Evolutionary conservation across 192 early-diverging fungal species (phyloP).

Genomic region (Allomyces arbusculus): DNA sequence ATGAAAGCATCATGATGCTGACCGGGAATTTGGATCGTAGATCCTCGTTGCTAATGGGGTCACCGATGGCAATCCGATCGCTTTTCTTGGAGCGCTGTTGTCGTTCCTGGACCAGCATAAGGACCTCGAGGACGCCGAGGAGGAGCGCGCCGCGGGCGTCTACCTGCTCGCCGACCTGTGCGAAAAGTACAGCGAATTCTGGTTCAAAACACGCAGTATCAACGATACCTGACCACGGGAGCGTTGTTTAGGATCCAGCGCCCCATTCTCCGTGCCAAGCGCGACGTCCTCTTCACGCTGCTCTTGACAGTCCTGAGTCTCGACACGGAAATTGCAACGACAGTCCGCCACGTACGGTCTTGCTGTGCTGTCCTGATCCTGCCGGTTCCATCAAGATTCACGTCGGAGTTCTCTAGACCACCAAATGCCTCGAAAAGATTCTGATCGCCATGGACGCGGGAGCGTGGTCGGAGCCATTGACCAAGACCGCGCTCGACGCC

Average conservation of each 20-base stretch:
- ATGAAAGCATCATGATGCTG: not conserved
- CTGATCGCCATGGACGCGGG: conserved; percentile 56
- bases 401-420: not conserved
- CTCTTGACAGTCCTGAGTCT: not conserved
- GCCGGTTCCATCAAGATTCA: too few relatives aligned
- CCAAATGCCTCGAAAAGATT: conserved; percentile 46
- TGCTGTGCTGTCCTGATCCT: too few relatives aligned
- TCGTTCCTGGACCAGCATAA: not conserved
- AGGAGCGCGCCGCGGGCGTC: not conserved
- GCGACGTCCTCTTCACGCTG: not conserved
- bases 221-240: too few relatives aligned
- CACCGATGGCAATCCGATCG: not conserved
- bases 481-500: conserved; percentile 47
- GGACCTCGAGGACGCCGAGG: not conserved
- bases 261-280: not conserved
- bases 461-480: conserved; percentile 45
- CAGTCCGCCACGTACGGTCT: not conserved
- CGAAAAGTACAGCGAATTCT: not conserved
- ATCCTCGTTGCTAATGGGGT: not conserved
- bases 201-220: too few relatives aligned
- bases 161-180: not conserved
- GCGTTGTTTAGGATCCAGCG: not conserved
- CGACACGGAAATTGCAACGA: not conserved
- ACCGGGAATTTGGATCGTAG: not conserved
- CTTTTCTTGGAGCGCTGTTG: not conserved